Conservation (phyloP, 805 yeast genomes). For the Cyberlindnera lachancei region DNA sequence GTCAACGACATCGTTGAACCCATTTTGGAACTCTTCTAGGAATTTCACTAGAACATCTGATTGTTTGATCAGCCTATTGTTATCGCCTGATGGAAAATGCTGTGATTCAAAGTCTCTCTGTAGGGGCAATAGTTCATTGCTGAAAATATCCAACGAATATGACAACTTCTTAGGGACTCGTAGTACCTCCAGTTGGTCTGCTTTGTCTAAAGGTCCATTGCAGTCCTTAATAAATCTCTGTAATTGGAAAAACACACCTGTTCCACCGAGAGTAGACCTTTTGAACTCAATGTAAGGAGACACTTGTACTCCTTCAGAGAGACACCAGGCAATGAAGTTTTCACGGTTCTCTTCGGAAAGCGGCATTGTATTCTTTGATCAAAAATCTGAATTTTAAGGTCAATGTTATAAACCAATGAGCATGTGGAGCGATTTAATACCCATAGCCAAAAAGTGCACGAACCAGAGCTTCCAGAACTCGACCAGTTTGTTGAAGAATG, state of each 20-base stretch:
- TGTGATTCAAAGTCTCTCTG: constrained; percentile 13
- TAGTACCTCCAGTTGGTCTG: constrained; percentile 26
- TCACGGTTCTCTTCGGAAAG: constrained; percentile 6
- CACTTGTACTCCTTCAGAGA: constrained; percentile 3
- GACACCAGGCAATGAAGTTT: constrained; percentile 13
- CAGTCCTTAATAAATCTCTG: background rate
- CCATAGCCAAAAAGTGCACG: too few species aligned
- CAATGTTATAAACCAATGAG: too few species aligned
- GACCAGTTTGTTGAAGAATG: too few species aligned
- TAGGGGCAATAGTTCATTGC: constrained; percentile 10
- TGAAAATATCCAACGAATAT: constrained; percentile 27
- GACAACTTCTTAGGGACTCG: constrained; percentile 29
- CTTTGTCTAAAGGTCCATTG: constrained; percentile 2
- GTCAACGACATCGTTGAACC: constrained; percentile 14
- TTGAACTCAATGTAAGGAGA: constrained; percentile 13
- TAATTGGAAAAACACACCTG: constrained; percentile 27
- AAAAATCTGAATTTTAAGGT: too few species aligned
- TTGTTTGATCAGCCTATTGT: constrained; percentile 10
- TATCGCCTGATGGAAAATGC: too few species aligned
- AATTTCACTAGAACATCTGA: constrained; percentile 12
- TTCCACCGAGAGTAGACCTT: constrained; percentile 26
- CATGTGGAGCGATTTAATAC: too few species aligned
- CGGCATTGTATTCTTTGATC: too few species aligned
- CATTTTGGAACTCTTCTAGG: constrained; percentile 13
- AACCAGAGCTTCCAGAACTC: too few species aligned